Evolutionary conservation across 129 eudicot genomes (phyloP).

Genomic region (Artemisia tridentata): DNA sequence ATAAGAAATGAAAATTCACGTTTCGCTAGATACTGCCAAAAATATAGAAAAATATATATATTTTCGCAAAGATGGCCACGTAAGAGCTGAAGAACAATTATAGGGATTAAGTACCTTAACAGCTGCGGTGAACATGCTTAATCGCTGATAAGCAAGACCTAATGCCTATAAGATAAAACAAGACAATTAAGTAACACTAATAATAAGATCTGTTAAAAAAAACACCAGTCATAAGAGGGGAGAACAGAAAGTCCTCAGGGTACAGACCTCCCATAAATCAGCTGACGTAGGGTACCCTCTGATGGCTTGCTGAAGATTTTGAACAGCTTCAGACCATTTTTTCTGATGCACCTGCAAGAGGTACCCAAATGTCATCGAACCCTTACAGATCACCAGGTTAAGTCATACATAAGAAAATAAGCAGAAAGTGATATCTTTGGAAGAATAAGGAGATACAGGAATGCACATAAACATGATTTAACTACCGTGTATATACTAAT

Average conservation of each 20-base stretch:
- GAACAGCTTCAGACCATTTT: constrained; percentile 88
- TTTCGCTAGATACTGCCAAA: background rate
- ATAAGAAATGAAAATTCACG: constrained; percentile 8
- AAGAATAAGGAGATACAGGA: background rate
- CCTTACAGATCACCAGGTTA: background rate
- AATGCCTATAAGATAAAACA: constrained; percentile 53
- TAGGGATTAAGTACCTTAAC: constrained; percentile 58
- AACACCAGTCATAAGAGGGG: constrained; percentile 10
- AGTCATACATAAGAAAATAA: background rate
- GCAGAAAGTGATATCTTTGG: background rate
- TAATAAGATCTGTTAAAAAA: background rate
- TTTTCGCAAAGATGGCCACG: background rate
- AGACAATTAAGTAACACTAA: constrained; percentile 14
- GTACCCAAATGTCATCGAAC: constrained; percentile 1
- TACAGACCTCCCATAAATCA: constrained; percentile 93
- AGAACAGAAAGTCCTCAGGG: constrained; percentile 9
- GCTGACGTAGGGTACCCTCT: constrained; percentile 93
- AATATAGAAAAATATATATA: background rate
- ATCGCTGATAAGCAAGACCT: constrained; percentile 90
- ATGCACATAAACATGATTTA: background rate
- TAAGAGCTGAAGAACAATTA: background rate
- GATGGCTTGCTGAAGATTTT: constrained; percentile 91
- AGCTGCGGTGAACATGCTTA: constrained; percentile 98
- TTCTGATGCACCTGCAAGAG: constrained; percentile 67
- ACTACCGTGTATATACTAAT: too few relatives aligned